Base-by-base conservation (phyloP, 345 rosid species). In the Sonneratia caseolaris region DNA sequence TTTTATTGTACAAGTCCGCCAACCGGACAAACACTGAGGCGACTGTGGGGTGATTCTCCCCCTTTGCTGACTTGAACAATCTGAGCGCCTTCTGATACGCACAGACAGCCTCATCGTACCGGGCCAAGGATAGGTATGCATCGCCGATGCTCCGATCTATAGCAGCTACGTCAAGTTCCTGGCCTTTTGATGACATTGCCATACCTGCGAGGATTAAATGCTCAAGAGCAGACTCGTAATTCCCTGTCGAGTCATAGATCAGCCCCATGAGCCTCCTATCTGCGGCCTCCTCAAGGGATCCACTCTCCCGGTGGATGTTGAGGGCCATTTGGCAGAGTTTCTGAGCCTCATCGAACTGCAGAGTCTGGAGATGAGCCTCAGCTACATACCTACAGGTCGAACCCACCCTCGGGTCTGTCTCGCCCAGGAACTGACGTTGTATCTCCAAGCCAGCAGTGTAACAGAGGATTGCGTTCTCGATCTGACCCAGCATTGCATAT, bases 131-230 rank as follows among this genome's bases (percentile, higher is more conserved):
- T 68, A 94, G 77, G 76, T 94, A 94, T 8, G 96, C 84, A 73
- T 94, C 99, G 37, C 97, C 98, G 22, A 94, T 92, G 85, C 92
- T 89, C 79, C 96, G 87, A 76, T 92, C 97, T 72, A 87, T 80
- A 3, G 88, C 79, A 24, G 99, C 97, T 35, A 88, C 93, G 13
- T 90, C 97, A 43, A 81, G 77, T 68, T 88, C 88, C 14, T 77
- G 86, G 64, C 91, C 85, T 74, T 81, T 75, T 55, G 92, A 81
- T 1, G 95, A 82, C 95, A 91, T 84, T 0, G 99, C 88, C 99
- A 89, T 87, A 83, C 97, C 90, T 1, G 96, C 97, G 37, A 92
- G 73, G 71, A 87, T 93, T 48, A 85, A 88, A 78, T 95, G 97
- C 83, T 95, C 98, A 37, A 92, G 97, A 7, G 99, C 97, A 51